phyloP scores from a whole-genome alignment of 805 yeast genomes.

The Metschnikowia borealis region DNA sequence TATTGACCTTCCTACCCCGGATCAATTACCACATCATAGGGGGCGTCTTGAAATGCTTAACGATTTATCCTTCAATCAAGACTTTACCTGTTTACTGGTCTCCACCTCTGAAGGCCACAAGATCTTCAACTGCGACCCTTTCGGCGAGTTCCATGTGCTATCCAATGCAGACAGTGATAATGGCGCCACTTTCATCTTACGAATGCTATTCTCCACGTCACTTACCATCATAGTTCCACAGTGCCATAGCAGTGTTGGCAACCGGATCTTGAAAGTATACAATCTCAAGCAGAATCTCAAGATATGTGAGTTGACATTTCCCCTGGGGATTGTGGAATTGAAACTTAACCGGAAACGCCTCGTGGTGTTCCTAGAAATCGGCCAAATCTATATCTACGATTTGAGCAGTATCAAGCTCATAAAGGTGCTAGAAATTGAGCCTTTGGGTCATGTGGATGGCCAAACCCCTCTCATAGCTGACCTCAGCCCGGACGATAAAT shows the following conservation, averaged over 20 bases:
- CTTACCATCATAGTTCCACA: slow-evolving; percentile 39
- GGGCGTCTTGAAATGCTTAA: slow-evolving; percentile 22
- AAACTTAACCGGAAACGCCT: slow-evolving; percentile 79
- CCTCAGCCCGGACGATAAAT: slow-evolving; percentile 32
- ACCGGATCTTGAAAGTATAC: slow-evolving; percentile 34
- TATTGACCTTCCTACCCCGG: slow-evolving; percentile 1
- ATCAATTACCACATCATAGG: background rate
- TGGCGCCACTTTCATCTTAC: slow-evolving; percentile 29
- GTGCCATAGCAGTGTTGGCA: slow-evolving; percentile 19
- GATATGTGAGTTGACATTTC: slow-evolving; percentile 87
- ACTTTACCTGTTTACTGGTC: slow-evolving; percentile 36
- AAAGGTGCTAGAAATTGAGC: slow-evolving; percentile 32
- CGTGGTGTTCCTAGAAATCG: slow-evolving; percentile 65
- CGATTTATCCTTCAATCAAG: slow-evolving; percentile 41
- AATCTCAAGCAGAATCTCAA: slow-evolving; percentile 40
- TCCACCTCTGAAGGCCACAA: slow-evolving; percentile 31
- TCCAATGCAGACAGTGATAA: slow-evolving; percentile 5
- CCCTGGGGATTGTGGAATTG: slow-evolving; percentile 67
- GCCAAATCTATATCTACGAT: slow-evolving; percentile 85
- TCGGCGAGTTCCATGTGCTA: slow-evolving; percentile 40
- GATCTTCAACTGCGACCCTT: slow-evolving; percentile 44
- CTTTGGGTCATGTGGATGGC: slow-evolving; percentile 4
- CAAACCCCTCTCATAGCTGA: slow-evolving; percentile 29
- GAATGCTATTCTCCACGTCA: slow-evolving; percentile 41
- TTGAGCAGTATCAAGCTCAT: slow-evolving; percentile 83